phyloP scores from a whole-genome alignment of 257 asterid species.

The Thymus mandschuricus region DNA sequence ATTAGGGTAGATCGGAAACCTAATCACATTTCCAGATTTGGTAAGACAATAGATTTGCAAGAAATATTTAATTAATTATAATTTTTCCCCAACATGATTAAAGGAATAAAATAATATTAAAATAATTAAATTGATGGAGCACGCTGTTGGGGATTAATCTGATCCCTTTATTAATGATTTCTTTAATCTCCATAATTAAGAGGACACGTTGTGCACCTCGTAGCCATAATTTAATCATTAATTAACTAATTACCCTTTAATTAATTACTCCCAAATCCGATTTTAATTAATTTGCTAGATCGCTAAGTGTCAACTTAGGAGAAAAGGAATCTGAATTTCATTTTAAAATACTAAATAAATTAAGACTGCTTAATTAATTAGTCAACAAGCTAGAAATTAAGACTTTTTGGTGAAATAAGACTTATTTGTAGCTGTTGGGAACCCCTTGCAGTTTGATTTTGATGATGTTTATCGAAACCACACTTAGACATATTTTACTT shows the following conservation, averaged over 20 bases:
- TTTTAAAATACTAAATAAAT: no score
- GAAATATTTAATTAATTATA: conserved; percentile 18
- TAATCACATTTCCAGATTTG: conserved; percentile 38
- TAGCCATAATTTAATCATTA: conserved; percentile 35
- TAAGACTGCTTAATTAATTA: no score
- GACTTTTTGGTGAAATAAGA: no score
- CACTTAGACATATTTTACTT: no score
- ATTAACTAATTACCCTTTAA: conserved; percentile 22
- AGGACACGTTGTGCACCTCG: conserved; percentile 42
- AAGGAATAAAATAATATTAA: background rate
- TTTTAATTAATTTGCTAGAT: conserved; percentile 26
- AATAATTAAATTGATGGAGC: conserved; percentile 7
- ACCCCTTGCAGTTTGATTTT: no score
- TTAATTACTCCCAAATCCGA: background rate
- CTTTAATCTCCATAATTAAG: conserved; percentile 31
- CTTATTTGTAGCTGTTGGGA: no score
- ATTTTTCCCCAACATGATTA: conserved; percentile 18
- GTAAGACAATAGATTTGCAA: conserved; percentile 34
- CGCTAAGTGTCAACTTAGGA: conserved; percentile 38
- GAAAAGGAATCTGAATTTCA: background rate
- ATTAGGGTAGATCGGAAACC: conserved; percentile 24
- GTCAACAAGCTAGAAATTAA: no score
- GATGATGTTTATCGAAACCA: no score
- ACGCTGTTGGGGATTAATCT: background rate
- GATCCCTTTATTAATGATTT: conserved; percentile 29